phyloP scores from a whole-genome alignment of 2,329 filamentous ascomycete species.

The Seiridium cupressi region DNA sequence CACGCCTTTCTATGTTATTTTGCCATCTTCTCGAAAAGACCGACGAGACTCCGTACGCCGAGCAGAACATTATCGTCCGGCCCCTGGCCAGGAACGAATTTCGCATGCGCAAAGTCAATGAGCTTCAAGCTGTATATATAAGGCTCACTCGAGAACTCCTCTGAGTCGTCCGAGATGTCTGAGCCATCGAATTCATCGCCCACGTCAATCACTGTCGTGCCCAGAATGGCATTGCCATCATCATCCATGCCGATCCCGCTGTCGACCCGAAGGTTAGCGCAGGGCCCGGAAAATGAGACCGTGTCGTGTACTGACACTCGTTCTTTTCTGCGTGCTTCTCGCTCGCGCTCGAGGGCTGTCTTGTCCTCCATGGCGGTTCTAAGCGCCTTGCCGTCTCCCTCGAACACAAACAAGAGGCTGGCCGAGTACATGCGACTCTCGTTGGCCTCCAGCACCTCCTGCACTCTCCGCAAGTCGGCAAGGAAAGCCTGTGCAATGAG shows the following conservation, averaged over 20 bases:
- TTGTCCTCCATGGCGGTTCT: slow-evolving; percentile 53
- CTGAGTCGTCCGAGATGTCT: slow-evolving; percentile 49
- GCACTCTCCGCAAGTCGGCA: slow-evolving; percentile 50
- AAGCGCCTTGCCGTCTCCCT: slow-evolving; percentile 59
- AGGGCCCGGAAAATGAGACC: slow-evolving; percentile 15
- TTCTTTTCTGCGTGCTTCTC: slow-evolving; percentile 26
- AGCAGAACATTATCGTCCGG: slow-evolving; percentile 80
- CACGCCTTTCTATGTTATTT: slow-evolving; percentile 16
- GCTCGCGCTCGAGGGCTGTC: slow-evolving; percentile 29
- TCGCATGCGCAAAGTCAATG: slow-evolving; percentile 95
- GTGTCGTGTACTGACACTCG: slow-evolving; percentile 26
- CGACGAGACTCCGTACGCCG: slow-evolving; percentile 70
- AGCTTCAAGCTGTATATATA: slow-evolving; percentile 77
- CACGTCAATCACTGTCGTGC: neutral
- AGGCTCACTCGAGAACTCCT: slow-evolving; percentile 46
- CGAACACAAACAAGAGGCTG: slow-evolving; percentile 62
- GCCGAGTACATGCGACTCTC: slow-evolving; percentile 65
- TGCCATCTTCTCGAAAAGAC: slow-evolving; percentile 68
- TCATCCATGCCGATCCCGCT: slow-evolving; percentile 53
- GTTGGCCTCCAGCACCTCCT: slow-evolving; percentile 50
- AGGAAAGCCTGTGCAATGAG: slow-evolving; percentile 54
- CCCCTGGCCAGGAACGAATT: slow-evolving; percentile 77
- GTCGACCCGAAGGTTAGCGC: slow-evolving; percentile 46
- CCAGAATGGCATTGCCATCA: slow-evolving; percentile 29
- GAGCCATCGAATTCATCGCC: slow-evolving; percentile 34